phyloP scores from a whole-genome alignment of 768 basidiomycete genomes.

The Sporobolomyces pararoseus region DNA sequence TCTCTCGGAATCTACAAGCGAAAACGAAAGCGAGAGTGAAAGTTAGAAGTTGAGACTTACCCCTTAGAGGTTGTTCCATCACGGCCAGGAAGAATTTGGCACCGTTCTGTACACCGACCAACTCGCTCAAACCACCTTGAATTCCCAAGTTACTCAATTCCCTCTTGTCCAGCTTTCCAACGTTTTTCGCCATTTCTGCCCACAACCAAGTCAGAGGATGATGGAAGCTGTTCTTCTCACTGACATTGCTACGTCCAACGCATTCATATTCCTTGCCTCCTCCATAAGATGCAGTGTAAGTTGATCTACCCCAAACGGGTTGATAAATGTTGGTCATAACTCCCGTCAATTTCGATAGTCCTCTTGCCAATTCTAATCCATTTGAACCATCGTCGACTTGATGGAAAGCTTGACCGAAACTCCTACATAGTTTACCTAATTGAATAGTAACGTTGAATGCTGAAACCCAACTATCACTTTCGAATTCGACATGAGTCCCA shows the following conservation, averaged over 20 bases:
- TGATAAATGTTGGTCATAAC: not conserved
- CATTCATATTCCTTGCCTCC: conserved; percentile 46
- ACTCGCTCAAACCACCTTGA: conserved; percentile 3
- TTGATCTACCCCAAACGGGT: not conserved
- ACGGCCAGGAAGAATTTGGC: not conserved
- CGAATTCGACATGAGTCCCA: conserved; percentile 85
- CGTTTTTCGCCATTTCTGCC: conserved; percentile 63
- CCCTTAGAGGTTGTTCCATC: conserved; percentile 83
- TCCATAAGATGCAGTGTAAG: too few relatives aligned
- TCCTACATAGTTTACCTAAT: conserved; percentile 79
- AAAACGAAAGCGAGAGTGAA: not conserved
- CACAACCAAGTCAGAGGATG: conserved; percentile 87
- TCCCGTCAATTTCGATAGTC: conserved; percentile 42
- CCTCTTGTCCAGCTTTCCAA: conserved; percentile 54
- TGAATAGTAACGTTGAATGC: conserved; percentile 94
- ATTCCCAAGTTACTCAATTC: conserved; percentile 49
- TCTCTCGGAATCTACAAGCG: too few relatives aligned
- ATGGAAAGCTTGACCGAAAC: conserved; percentile 69
- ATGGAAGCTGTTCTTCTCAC: conserved; percentile 78
- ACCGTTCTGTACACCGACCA: not conserved
- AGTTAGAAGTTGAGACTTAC: conserved; percentile 53
- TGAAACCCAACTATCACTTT: conserved; percentile 93
- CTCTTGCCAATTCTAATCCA: conserved; percentile 48
- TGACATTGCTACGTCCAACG: conserved; percentile 66
- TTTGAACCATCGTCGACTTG: conserved; percentile 48